Percentiles rank a stretch among this genome's conserved stretches.
Conservation (phyloP, 1,139 yeast species). For the Protomyces pachydermus region DNA sequence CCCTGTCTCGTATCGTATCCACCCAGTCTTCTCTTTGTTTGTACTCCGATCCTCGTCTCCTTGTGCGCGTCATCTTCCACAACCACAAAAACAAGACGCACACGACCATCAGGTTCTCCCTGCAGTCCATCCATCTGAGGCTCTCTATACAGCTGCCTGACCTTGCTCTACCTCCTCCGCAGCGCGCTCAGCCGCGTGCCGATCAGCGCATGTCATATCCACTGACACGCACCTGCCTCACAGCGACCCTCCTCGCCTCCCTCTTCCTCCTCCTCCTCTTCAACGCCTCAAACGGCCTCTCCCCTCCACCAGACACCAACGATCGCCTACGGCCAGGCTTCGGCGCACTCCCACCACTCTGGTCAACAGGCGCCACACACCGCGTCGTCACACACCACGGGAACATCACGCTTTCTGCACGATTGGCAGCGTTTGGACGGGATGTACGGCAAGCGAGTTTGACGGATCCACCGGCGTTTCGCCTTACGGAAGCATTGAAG, state of each 20-base stretch:
- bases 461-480: background rate
- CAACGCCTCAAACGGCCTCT: background rate
- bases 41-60: too few relatives aligned
- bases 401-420: conserved; percentile 35
- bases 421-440: conserved; percentile 42
- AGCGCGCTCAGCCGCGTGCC: too few relatives aligned
- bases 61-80: too few relatives aligned
- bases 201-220: background rate
- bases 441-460: conserved; percentile 32
- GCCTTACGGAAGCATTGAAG: too few relatives aligned
- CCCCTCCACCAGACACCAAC: background rate
- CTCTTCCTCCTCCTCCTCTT: background rate
- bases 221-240: background rate
- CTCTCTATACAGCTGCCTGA: too few relatives aligned
- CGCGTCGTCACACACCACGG: conserved; percentile 3
- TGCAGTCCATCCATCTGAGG: too few relatives aligned
- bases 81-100: too few relatives aligned
- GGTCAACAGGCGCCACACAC: conserved; percentile 17
- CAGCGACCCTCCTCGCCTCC: background rate
- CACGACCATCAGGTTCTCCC: too few relatives aligned
- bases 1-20: background rate
- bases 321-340: background rate
- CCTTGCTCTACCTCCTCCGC: too few relatives aligned
- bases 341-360: background rate
- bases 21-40: background rate